These are phyloP conservation scores for Fragilariopsis cylindrus DNA, from an alignment of 108 stramenopile species.

Conservation along the genomic window DNA sequence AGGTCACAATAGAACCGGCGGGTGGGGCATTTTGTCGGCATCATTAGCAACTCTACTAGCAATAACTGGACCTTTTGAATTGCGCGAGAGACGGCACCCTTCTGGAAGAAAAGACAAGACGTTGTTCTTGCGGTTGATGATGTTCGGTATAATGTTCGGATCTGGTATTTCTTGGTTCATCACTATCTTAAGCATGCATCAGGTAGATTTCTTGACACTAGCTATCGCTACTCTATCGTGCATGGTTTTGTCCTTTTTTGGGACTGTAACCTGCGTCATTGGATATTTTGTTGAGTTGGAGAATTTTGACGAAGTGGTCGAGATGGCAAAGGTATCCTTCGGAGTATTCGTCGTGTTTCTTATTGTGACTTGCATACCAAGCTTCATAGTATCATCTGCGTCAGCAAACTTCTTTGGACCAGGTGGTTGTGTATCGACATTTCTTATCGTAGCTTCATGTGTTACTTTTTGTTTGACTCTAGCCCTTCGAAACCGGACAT, in stretches of 20 bases:
- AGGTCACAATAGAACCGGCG: constrained; percentile 53
- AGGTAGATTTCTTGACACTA: constrained; percentile 58
- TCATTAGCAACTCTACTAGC: constrained; percentile 72
- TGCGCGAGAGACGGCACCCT: constrained; percentile 57
- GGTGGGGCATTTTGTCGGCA: constrained; percentile 75
- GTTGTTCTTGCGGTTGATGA: constrained; percentile 72
- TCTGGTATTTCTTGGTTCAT: constrained; percentile 84
- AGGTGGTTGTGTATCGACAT: constrained; percentile 76
- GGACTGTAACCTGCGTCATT: constrained; percentile 71
- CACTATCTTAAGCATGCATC: constrained; percentile 70
- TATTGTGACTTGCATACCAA: constrained; percentile 29
- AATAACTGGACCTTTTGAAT: constrained; percentile 77
- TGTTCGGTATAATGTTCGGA: constrained; percentile 78
- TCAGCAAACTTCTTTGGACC: constrained; percentile 60
- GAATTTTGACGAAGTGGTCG: constrained; percentile 66
- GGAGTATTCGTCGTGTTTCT: constrained; percentile 60
- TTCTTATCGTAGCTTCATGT: constrained; percentile 56
- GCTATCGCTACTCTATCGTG: constrained; percentile 54
- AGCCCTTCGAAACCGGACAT: constrained; percentile 44
- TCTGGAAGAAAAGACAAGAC: constrained; percentile 65
- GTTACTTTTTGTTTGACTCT: constrained; percentile 48
- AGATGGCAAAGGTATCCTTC: constrained; percentile 64
- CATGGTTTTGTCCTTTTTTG: constrained; percentile 73
- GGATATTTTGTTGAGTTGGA: constrained; percentile 70
- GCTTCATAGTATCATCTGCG: constrained; percentile 40